A percentile compares a stretch with the other conserved stretches of the same genome.
These are phyloP conservation scores for Pythium dissimile DNA, from an alignment of 352 stramenopile genomes.

Conservation along the genomic window DNA sequence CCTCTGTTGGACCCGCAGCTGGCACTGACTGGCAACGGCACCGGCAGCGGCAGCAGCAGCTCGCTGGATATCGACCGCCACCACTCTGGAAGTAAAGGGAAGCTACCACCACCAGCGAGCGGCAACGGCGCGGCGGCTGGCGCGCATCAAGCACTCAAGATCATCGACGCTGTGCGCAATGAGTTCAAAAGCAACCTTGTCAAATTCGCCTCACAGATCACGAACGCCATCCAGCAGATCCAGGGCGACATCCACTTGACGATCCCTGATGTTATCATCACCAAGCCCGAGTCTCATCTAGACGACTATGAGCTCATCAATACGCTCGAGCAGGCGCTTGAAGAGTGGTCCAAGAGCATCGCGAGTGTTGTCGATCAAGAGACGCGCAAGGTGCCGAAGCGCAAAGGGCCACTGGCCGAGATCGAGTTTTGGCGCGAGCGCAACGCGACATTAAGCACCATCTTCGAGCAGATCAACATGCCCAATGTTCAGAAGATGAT, in stretches of 20 bases:
- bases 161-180: constrained; percentile 81
- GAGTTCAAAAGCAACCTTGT: constrained; percentile 89
- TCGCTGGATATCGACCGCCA: constrained; percentile 3
- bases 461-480: constrained; percentile 96
- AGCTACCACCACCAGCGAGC: not conserved
- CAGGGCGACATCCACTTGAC: constrained; percentile 92
- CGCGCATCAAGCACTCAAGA: constrained; percentile 60
- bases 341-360: constrained; percentile 93
- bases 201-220: constrained; percentile 92
- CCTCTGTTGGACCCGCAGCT: constrained; percentile 78
- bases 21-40: constrained; percentile 25
- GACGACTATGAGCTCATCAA: constrained; percentile 87
- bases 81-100: constrained; percentile 9
- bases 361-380: constrained; percentile 90
- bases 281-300: constrained; percentile 79
- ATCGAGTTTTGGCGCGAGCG: constrained; percentile 96
- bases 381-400: constrained; percentile 78
- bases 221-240: constrained; percentile 92
- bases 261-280: constrained; percentile 91
- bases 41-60: constrained; percentile 6
- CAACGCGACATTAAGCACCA: constrained; percentile 92
- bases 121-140: constrained; percentile 4
- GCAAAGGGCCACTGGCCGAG: constrained; percentile 90
- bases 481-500: constrained; percentile 95
- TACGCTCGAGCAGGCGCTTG: constrained; percentile 87